Conservation (phyloP, 768 basidiomycete species). For the Mycena galericulata region DNA sequence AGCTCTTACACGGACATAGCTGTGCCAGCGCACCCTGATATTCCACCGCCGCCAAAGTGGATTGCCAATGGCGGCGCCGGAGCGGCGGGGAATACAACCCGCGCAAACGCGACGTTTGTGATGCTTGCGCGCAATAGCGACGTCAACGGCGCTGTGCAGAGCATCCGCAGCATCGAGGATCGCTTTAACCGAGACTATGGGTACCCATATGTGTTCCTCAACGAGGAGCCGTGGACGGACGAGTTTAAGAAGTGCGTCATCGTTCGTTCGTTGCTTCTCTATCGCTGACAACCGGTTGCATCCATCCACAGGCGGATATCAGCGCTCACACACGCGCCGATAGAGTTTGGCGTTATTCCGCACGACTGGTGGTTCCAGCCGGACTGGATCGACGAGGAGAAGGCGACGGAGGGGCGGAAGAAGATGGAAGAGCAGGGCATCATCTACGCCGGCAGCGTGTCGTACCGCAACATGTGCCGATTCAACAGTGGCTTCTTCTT, state of each 20-base stretch:
- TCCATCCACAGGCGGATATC: conserved; percentile 44
- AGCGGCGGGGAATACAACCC: not conserved
- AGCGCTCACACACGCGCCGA: conserved; percentile 42
- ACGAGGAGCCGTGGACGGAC: conserved; percentile 83
- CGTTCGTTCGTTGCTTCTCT: not conserved
- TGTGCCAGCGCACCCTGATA: conserved; percentile 49
- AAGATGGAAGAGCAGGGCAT: conserved; percentile 67
- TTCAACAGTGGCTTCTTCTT: conserved; percentile 85
- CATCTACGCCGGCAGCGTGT: conserved; percentile 56
- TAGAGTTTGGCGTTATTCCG: conserved; percentile 74
- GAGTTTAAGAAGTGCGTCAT: conserved; percentile 74
- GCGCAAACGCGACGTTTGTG: conserved; percentile 58
- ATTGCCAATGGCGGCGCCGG: not conserved
- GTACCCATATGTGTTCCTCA: conserved; percentile 91
- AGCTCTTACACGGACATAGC: conserved; percentile 40
- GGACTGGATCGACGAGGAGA: conserved; percentile 76
- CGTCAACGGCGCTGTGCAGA: conserved; percentile 68
- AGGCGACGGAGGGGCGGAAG: conserved; percentile 66
- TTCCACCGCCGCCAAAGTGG: conserved; percentile 33
- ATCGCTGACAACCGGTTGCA: not conserved
- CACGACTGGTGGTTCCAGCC: conserved; percentile 82
- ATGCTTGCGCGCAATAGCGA: conserved; percentile 78
- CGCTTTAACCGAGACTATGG: conserved; percentile 81
- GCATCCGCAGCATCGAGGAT: conserved; percentile 84
- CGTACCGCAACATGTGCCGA: conserved; percentile 77